Base-by-base conservation (phyloP, 2,329 filamentous ascomycete genomes). In the Chalaropsis ovoidea region DNA sequence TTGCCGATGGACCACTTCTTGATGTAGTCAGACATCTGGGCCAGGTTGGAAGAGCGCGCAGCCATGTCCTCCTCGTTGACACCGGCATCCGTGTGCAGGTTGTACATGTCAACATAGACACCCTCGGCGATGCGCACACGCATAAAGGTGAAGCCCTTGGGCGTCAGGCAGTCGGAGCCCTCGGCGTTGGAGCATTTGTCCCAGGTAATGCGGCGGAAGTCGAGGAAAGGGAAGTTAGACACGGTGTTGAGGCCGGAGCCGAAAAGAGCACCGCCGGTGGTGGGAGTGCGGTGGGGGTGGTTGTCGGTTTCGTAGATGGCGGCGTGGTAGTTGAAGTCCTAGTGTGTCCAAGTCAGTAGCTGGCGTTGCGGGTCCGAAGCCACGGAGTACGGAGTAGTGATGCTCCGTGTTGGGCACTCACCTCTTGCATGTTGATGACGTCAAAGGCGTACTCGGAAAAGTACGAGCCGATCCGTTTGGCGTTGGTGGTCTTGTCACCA, bases 111-210 rank as follows among this genome's bases (percentile, higher is more conserved):
- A 27, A 86, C 73, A 67, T 81, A 85, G 7, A 83, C 78, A n/a
- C 63, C 63, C 67, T 63, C 64, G 8, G 77, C 78, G 15, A 86
- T 69, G 22, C 77, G 74, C 49, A 81, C 73, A 13, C 84, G 80
- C 84, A 88, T 86, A 61, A 84, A 83, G 0, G 84, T 87, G 72
- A 87, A 87, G 15, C 86, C 86, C 73, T 88, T 88, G 24, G 84
- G 86, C 0, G 85, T 87, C 68, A 87, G 74, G 71, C 86, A 88
- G 72, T 88, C 86, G 0, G 72, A 70, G 0, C 78, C 78, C 0
- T 80, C 82, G 43, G 78, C 78, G 70, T 82, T 73, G 67, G 80
- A 82, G 74, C 85, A 87, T 2, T 72, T 75, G 27, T 77, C 73
- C 84, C 86, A 88, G 70, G 84, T 83, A 61, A 79, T 74, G 15